Conservation (phyloP, 495 filamentous ascomycete genomes). For the Mycothermus thermophilus region DNA sequence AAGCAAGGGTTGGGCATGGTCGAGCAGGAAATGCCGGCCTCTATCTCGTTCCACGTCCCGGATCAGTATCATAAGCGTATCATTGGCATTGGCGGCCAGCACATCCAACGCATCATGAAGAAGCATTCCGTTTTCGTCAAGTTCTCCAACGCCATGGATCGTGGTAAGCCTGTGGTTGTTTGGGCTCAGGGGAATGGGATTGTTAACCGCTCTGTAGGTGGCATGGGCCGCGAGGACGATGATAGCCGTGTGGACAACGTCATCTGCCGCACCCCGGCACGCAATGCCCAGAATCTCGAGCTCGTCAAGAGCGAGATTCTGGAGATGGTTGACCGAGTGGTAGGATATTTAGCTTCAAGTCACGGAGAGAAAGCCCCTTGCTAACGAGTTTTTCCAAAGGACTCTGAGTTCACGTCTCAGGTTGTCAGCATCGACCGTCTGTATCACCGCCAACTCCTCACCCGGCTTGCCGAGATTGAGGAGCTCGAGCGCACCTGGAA, state of each 20-base stretch:
- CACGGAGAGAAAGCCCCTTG: not conserved
- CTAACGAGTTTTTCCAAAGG: slow-evolving; percentile 30
- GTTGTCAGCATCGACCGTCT: slow-evolving; percentile 85
- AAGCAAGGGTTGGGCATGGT: slow-evolving; percentile 84
- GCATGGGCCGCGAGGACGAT: slow-evolving; percentile 86
- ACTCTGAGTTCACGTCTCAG: slow-evolving; percentile 91
- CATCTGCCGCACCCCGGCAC: slow-evolving; percentile 91
- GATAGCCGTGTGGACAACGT: slow-evolving; percentile 98
- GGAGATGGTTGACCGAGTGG: slow-evolving; percentile 95
- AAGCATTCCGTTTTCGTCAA: slow-evolving; percentile 99
- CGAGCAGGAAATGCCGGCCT: slow-evolving; percentile 97
- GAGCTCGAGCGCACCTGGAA: slow-evolving; percentile 97
- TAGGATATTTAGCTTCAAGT: slow-evolving; percentile 26
- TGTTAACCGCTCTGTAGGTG: slow-evolving; percentile 36
- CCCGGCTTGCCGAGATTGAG: slow-evolving; percentile 76
- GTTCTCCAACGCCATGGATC: slow-evolving; percentile 98
- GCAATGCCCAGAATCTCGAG: slow-evolving; percentile 92
- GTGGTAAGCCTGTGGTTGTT: slow-evolving; percentile 27
- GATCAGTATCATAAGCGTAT: slow-evolving; percentile 99
- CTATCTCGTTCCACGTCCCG: slow-evolving; percentile 98
- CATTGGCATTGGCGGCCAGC: slow-evolving; percentile 94
- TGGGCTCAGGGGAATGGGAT: not conserved
- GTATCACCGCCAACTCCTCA: slow-evolving; percentile 84
- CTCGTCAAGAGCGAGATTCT: slow-evolving; percentile 97
- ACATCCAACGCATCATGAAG: slow-evolving; percentile 99